Evolutionary conservation across 164 flowering plant species (phyloP), one percentile per base, ranked within the genome.

Genomic region (Annona cherimola): DNA sequence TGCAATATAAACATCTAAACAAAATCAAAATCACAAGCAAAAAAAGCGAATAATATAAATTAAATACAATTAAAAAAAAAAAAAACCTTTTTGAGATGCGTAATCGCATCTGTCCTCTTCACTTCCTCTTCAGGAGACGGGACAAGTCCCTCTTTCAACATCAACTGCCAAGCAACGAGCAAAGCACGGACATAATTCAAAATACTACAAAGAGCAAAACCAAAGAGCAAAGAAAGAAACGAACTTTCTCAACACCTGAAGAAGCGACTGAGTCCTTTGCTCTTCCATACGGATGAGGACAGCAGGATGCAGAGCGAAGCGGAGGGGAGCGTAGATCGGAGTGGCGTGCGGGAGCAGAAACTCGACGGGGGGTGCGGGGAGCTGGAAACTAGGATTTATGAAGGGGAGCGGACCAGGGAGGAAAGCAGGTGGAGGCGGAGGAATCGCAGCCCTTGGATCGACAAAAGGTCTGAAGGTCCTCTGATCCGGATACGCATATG

Each of bases 31-130:
- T 50, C 57, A 9, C 57, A 5, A 50, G 9, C 57, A 50, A 50
- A 50, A 50, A 9, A 50, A 50, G 14, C 14, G 14, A 50, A 50
- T 50, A 11, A 50, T 9, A 11, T 16, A 50, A 50, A 50, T 50
- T 16, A 50, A 2, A 50, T 50, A 2, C 57, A 50, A 50, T 16
- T 50, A 16, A 50, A 16, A 35, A 26, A 64, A 40, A 1, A 6
- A 63, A 42, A 41, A 69, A 86, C 91, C 89, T 83, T 70, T 61
- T 85, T 84, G 65, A 88, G 89, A 76, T 80, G 79, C n/a, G 20
- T 43, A 70, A 88, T 76, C n/a, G 69, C 83, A 71, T 69, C 72
- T 57, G 12, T 69, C 75, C 91, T 84, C 81, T 59, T 84, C 19
- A 73, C 3, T n/a, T 86, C 87, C 71, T 86, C 91, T 42, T 86